Conservation (phyloP, 164 flowering plant species). For the Dillenia turbinata region DNA sequence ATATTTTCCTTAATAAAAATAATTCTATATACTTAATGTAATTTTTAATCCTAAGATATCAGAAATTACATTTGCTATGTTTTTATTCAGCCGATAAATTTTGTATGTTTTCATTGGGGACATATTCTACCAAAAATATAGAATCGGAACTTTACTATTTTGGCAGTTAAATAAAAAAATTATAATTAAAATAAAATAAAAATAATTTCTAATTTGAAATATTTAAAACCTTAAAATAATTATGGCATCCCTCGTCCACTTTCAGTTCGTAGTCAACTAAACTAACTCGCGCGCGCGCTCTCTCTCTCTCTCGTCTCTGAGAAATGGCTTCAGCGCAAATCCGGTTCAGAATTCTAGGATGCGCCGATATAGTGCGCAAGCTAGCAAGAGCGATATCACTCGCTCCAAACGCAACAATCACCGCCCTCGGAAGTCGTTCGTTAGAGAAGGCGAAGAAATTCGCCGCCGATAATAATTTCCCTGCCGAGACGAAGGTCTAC, state of each 20-base stretch:
- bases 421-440: slow-evolving; percentile 64
- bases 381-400: slow-evolving; percentile 47
- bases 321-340: slow-evolving; percentile 26
- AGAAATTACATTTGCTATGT: too few relatives aligned
- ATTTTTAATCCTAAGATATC: too few relatives aligned
- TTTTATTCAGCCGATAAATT: too few relatives aligned
- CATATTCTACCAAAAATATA: too few relatives aligned
- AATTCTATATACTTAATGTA: too few relatives aligned
- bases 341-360: slow-evolving; percentile 55
- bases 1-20: too few relatives aligned
- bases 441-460: slow-evolving; percentile 44
- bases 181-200: too few relatives aligned
- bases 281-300: neutral
- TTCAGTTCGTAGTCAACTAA: neutral
- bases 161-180: too few relatives aligned
- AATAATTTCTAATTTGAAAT: neutral
- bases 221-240: neutral
- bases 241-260: neutral
- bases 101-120: too few relatives aligned
- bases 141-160: too few relatives aligned
- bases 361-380: slow-evolving; percentile 62
- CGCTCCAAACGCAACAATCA: slow-evolving; percentile 43
- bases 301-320: neutral
- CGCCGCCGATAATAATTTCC: slow-evolving; percentile 47
- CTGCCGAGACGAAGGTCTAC: slow-evolving; percentile 42